Conservation (phyloP, 208 protist genomes). For the Leishmania arabica region DNA sequence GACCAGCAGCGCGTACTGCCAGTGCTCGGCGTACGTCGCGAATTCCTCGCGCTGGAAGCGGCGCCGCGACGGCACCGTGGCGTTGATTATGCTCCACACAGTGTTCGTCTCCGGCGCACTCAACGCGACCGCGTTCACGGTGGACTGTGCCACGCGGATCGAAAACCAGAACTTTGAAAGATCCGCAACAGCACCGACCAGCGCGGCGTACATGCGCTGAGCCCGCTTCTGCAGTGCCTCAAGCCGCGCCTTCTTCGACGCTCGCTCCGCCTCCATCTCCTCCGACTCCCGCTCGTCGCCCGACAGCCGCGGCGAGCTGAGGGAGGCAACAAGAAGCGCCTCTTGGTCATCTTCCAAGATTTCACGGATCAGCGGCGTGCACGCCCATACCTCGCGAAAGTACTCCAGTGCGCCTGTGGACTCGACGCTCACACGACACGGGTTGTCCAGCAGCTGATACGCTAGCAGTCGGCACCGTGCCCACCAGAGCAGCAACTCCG, state of each 20-base stretch:
- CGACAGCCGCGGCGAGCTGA: conserved; percentile 11
- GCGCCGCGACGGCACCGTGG: conserved; percentile 46
- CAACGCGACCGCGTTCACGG: conserved; percentile 27
- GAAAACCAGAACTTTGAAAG: conserved; percentile 49
- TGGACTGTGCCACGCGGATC: conserved; percentile 27
- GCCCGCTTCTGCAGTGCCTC: conserved; percentile 14
- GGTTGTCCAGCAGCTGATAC: conserved; percentile 38
- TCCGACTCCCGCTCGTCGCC: background rate
- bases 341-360: conserved; percentile 45
- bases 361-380: conserved; percentile 38
- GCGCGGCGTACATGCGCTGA: conserved; percentile 40
- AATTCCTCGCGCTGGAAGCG: conserved; percentile 70
- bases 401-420: conserved; percentile 45
- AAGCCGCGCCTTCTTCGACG: background rate
- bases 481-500: conserved; percentile 74
- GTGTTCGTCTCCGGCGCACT: conserved; percentile 35
- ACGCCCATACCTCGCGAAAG: conserved; percentile 64
- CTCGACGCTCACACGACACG: conserved; percentile 46
- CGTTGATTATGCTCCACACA: conserved; percentile 48
- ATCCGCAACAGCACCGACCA: conserved; percentile 79
- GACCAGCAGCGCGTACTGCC: conserved; percentile 80
- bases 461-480: conserved; percentile 74
- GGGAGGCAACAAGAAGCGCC: conserved; percentile 14
- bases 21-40: conserved; percentile 51
- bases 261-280: background rate